These are phyloP conservation scores for Malania oleifera DNA, from an alignment of 164 flowering plant genomes.

Conservation along the genomic window DNA sequence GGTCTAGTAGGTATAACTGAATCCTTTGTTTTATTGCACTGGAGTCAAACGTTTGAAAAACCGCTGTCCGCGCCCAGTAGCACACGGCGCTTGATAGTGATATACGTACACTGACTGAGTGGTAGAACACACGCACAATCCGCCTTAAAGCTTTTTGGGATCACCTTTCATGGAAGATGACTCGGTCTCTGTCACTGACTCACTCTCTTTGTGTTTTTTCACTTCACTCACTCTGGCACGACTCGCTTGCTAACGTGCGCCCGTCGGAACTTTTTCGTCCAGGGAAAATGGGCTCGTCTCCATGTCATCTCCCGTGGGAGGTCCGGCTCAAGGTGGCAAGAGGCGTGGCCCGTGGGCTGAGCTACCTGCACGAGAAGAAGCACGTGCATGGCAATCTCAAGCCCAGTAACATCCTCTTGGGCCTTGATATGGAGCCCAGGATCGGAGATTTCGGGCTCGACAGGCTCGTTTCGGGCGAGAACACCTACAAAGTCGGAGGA, in stretches of 20 bases:
- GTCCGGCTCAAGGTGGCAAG: slow-evolving; percentile 75
- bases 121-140: background rate
- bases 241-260: slow-evolving; percentile 9
- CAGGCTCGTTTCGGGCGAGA: slow-evolving; percentile 59
- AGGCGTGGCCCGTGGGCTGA: slow-evolving; percentile 84
- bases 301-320: slow-evolving; percentile 86
- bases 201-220: background rate
- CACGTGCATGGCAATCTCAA: slow-evolving; percentile 93
- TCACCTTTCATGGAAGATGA: background rate
- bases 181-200: background rate
- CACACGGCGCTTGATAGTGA: slow-evolving; percentile 26
- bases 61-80: background rate
- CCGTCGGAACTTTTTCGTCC: slow-evolving; percentile 5
- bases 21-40: slow-evolving; percentile 24
- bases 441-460: slow-evolving; percentile 90
- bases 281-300: slow-evolving; percentile 85
- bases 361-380: slow-evolving; percentile 88
- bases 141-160: background rate
- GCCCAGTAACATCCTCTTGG: slow-evolving; percentile 80
- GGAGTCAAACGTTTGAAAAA: slow-evolving; percentile 26
- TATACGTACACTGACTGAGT: background rate
- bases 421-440: slow-evolving; percentile 77
- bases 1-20: slow-evolving; percentile 49
- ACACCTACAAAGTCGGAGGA: slow-evolving; percentile 46
- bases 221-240: background rate